A percentile compares a stretch with the other conserved stretches of the same genome.
phyloP scores from a whole-genome alignment of 1,139 yeast genomes.

The Debaryomycetaceae sp. region DNA sequence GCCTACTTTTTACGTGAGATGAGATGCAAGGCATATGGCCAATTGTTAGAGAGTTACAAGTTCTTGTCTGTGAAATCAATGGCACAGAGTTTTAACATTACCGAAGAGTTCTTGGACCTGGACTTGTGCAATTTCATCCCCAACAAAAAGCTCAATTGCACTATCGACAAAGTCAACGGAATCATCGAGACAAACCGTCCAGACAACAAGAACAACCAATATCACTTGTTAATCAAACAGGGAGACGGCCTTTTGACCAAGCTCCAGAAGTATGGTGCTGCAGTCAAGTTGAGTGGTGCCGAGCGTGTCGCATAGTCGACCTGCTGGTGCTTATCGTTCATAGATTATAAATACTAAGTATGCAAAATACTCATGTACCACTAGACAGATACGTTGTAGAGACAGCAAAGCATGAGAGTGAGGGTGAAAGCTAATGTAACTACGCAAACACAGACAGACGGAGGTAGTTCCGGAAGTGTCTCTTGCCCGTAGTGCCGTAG shows the following conservation, averaged over 20 bases:
- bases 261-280: conserved; percentile 95
- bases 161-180: conserved; percentile 93
- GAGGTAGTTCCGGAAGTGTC: no score
- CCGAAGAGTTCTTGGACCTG: conserved; percentile 73
- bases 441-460: no score
- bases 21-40: conserved; percentile 94
- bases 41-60: conserved; percentile 89
- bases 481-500: no score
- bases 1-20: conserved; percentile 85
- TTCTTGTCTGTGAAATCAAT: conserved; percentile 84
- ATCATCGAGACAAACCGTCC: conserved; percentile 95
- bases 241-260: conserved; percentile 93
- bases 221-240: conserved; percentile 81
- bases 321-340: not conserved
- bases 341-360: not conserved
- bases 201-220: conserved; percentile 92
- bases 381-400: not conserved
- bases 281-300: conserved; percentile 91
- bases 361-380: not conserved
- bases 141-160: conserved; percentile 88
- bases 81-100: conserved; percentile 92
- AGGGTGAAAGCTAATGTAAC: no score
- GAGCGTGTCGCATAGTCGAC: conserved; percentile 49
- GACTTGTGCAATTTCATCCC: conserved; percentile 92
- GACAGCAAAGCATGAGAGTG: no score